A percentile compares a stretch with the other conserved stretches of the same genome.
These are phyloP conservation scores for Yamadazyma triangularis DNA, from an alignment of 1,139 yeast genomes.

Conservation along the genomic window DNA sequence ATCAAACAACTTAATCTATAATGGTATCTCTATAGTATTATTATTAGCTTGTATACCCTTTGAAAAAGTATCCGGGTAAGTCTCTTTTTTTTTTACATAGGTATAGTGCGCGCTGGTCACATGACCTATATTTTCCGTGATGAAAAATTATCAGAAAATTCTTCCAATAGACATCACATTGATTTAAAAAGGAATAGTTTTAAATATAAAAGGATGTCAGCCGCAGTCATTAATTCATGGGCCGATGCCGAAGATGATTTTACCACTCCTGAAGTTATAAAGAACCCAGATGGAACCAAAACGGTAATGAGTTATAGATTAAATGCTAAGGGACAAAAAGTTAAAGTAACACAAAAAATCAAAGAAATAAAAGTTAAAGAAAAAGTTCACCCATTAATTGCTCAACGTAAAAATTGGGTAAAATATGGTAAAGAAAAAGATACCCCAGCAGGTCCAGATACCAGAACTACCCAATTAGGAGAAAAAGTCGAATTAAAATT, in stretches of 20 bases:
- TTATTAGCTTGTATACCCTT: no score
- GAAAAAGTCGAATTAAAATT: slow-evolving; percentile 71
- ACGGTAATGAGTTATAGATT: slow-evolving; percentile 76
- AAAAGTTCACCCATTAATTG: slow-evolving; percentile 73
- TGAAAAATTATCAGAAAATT: background rate
- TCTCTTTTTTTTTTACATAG: no score
- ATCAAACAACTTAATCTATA: background rate
- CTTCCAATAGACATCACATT: background rate
- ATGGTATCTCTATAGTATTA: no score
- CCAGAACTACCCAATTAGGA: slow-evolving; percentile 83
- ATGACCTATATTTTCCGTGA: background rate
- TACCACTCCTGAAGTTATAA: slow-evolving; percentile 64
- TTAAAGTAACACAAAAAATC: slow-evolving; percentile 81
- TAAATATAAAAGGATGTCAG: slow-evolving; percentile 24
- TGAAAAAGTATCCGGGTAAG: no score
- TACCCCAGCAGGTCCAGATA: slow-evolving; percentile 81
- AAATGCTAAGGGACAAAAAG: slow-evolving; percentile 78
- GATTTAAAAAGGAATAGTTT: background rate
- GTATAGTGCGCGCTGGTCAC: no score
- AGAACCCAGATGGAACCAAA: slow-evolving; percentile 84
- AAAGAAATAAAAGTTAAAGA: slow-evolving; percentile 75
- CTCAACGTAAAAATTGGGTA: slow-evolving; percentile 66
- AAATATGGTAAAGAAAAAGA: slow-evolving; percentile 83
- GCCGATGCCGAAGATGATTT: slow-evolving; percentile 68
- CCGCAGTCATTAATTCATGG: slow-evolving; percentile 49